Evolutionary conservation across 345 rosid species (phyloP).

Genomic region (Aquilaria malaccensis): DNA sequence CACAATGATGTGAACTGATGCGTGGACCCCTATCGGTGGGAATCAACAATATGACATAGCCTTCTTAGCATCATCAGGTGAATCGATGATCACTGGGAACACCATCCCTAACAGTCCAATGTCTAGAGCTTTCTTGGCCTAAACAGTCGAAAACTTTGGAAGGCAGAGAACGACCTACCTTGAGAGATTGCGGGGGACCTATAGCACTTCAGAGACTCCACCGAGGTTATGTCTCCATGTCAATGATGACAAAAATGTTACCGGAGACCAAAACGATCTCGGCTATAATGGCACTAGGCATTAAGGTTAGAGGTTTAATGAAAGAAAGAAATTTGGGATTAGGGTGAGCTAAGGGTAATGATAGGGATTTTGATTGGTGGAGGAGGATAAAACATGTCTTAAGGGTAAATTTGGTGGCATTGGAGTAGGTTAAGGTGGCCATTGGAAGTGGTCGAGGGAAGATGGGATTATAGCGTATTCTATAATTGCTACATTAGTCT

Average conservation of each 20-base stretch:
- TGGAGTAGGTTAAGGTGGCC: background rate
- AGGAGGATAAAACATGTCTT: constrained; percentile 7
- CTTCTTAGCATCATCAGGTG: constrained; percentile 40
- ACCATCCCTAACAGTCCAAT: constrained; percentile 86
- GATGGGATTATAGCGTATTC: background rate
- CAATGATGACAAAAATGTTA: constrained; percentile 78
- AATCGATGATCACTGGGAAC: constrained; percentile 79
- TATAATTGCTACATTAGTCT: too few species aligned
- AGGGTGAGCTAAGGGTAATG: constrained; percentile 64
- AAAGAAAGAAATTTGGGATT: constrained; percentile 73
- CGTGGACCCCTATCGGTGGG: constrained; percentile 72
- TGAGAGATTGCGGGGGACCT: constrained; percentile 59
- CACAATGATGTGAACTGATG: constrained; percentile 78
- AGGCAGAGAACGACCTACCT: constrained; percentile 68
- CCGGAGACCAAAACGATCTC: constrained; percentile 83
- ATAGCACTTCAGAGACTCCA: constrained; percentile 62
- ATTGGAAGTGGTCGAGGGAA: constrained; percentile 16
- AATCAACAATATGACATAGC: constrained; percentile 85
- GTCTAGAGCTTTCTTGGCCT: constrained; percentile 92
- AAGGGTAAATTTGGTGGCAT: background rate
- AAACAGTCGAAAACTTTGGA: constrained; percentile 55
- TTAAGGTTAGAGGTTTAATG: constrained; percentile 24
- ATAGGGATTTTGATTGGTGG: constrained; percentile 52
- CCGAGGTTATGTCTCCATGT: constrained; percentile 95
- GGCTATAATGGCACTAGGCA: constrained; percentile 39